phyloP scores from a whole-genome alignment of 441 rosid species.

The Sinapis alba region DNA sequence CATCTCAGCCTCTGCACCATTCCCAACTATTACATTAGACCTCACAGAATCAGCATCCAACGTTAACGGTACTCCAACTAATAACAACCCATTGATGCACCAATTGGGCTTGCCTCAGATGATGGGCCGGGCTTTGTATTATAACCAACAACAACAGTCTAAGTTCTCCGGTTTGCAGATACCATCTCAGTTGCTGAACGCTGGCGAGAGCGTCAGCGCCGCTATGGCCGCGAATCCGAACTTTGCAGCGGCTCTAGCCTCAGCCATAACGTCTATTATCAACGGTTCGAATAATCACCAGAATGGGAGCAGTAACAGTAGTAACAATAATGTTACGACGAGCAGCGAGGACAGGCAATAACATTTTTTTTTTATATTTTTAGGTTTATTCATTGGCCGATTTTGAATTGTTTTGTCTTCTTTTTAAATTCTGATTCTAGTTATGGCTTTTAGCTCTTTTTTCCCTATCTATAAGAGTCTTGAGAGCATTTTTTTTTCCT shows the following conservation, averaged over 20 bases:
- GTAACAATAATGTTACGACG: slow-evolving; percentile 34
- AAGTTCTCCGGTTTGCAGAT: slow-evolving; percentile 43
- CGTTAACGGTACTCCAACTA: slow-evolving; percentile 18
- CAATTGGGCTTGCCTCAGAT: slow-evolving; percentile 36
- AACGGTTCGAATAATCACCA: slow-evolving; percentile 43
- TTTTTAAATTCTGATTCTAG: slow-evolving; percentile 4
- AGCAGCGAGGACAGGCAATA: slow-evolving; percentile 39
- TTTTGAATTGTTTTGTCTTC: neutral
- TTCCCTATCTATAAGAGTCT: neutral
- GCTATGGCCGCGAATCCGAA: slow-evolving; percentile 82
- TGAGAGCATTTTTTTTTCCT: neutral
- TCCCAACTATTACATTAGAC: slow-evolving; percentile 70
- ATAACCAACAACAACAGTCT: slow-evolving; percentile 47
- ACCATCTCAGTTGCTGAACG: slow-evolving; percentile 29
- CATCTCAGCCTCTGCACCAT: slow-evolving; percentile 74
- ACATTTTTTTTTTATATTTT: slow-evolving; percentile 15
- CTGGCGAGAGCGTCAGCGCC: slow-evolving; percentile 58
- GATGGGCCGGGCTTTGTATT: slow-evolving; percentile 45
- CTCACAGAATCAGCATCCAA: slow-evolving; percentile 41
- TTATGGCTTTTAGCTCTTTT: neutral
- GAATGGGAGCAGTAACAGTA: slow-evolving; percentile 26
- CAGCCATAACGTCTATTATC: slow-evolving; percentile 84
- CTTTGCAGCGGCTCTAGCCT: slow-evolving; percentile 87
- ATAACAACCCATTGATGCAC: slow-evolving; percentile 42
- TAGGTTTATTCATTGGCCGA: slow-evolving; percentile 1